These are phyloP conservation scores for Phaseolus lunatus DNA, from an alignment of 306 rosid genomes.

Conservation along the genomic window DNA sequence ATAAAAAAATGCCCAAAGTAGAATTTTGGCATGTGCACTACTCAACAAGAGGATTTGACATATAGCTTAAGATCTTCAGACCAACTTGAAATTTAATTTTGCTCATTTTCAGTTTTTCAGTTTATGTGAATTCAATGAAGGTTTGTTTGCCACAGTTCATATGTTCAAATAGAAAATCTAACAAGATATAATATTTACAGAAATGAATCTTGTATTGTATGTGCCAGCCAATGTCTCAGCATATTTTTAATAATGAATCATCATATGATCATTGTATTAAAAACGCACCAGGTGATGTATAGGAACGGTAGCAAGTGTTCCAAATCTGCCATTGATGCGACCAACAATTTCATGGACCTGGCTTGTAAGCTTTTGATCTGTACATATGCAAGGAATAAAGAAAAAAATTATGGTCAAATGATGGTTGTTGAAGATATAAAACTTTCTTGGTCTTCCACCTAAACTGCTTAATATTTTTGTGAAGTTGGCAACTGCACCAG, in stretches of 20 bases:
- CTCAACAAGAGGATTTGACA: neutral
- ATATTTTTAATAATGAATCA: constrained; percentile 30
- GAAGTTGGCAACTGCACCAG: neutral
- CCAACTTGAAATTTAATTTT: neutral
- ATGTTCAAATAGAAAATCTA: neutral
- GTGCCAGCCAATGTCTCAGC: neutral
- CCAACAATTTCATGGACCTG: constrained; percentile 98
- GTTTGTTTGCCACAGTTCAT: neutral
- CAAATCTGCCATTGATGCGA: constrained; percentile 91
- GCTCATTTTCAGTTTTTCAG: neutral
- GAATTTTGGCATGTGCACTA: neutral
- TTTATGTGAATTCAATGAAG: neutral
- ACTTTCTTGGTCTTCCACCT: neutral
- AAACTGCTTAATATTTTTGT: constrained; percentile 28
- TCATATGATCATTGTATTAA: constrained; percentile 16
- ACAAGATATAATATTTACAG: constrained; percentile 33
- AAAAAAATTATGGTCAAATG: constrained; percentile 6
- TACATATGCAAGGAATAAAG: constrained; percentile 48
- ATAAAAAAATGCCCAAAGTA: neutral
- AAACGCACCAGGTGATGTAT: constrained; percentile 86
- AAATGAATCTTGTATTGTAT: constrained; percentile 4
- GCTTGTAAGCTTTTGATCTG: constrained; percentile 95
- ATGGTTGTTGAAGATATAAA: constrained; percentile 22
- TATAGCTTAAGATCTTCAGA: constrained; percentile 8
- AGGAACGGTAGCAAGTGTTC: constrained; percentile 80